phyloP scores from a whole-genome alignment of 139 green algal species.

The Chlorella sp. region DNA sequence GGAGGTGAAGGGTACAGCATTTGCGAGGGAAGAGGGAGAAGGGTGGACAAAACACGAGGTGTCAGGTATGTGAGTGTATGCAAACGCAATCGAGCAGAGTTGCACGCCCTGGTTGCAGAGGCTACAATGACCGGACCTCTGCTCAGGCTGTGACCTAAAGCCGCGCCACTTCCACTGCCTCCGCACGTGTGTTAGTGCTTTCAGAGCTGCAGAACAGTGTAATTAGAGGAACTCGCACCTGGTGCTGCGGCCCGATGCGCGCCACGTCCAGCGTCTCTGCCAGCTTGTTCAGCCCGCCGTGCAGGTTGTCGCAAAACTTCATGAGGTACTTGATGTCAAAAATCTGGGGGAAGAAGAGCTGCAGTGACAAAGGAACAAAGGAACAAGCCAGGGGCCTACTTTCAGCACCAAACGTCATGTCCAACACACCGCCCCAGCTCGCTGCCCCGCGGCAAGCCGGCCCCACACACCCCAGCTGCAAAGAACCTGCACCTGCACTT shows the following conservation, averaged over 20 bases:
- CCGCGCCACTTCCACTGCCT: background rate
- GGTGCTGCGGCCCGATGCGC: slow-evolving; percentile 95
- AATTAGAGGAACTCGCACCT: slow-evolving; percentile 42
- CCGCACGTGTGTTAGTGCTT: background rate
- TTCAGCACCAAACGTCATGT: too few species aligned
- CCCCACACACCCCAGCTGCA: background rate
- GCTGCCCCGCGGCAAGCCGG: background rate
- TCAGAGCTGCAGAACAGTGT: background rate
- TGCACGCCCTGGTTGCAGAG: too few species aligned
- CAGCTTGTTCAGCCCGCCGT: slow-evolving; percentile 97
- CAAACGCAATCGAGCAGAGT: too few species aligned
- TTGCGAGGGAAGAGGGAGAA: too few species aligned
- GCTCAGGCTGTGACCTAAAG: background rate
- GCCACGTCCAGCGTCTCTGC: slow-evolving; percentile 94
- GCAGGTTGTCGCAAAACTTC: slow-evolving; percentile 95
- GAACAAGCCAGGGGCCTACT: background rate
- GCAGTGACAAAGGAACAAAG: background rate
- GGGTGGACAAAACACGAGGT: too few species aligned
- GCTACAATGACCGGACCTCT: too few species aligned
- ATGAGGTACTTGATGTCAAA: slow-evolving; percentile 99
- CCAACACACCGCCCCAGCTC: too few species aligned
- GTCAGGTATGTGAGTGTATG: too few species aligned
- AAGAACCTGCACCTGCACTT: background rate
- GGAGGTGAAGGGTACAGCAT: too few species aligned
- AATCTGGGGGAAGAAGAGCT: slow-evolving; percentile 95